Evolutionary conservation across 2,329 filamentous ascomycete species (phyloP).

Genomic region (Talaromyces sp.): DNA sequence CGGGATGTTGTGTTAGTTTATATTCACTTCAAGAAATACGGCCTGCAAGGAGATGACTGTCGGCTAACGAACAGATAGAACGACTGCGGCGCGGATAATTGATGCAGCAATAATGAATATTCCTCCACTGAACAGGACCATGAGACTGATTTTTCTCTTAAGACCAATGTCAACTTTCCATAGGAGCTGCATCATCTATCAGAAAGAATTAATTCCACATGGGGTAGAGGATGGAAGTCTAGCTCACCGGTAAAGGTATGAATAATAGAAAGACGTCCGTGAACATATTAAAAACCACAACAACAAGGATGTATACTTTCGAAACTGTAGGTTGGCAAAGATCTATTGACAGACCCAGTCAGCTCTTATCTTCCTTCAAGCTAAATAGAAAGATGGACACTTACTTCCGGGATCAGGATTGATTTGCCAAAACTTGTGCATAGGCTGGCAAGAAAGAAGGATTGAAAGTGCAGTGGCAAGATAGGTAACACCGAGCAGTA

Average conservation of each 20-base stretch:
- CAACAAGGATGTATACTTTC: conserved; percentile 45
- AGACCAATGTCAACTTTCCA: conserved; percentile 49
- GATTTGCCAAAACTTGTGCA: conserved; percentile 58
- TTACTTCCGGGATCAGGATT: conserved; percentile 55
- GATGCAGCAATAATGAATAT: conserved; percentile 53
- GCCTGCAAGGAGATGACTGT: too few relatives aligned
- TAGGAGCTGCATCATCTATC: conserved; percentile 40
- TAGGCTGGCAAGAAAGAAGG: conserved; percentile 52
- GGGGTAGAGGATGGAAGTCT: too few relatives aligned
- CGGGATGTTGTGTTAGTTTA: neutral
- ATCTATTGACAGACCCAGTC: conserved; percentile 28
- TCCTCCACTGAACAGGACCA: conserved; percentile 53
- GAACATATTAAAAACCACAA: conserved; percentile 49
- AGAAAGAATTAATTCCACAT: too few relatives aligned
- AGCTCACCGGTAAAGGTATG: conserved; percentile 53
- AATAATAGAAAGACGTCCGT: conserved; percentile 58
- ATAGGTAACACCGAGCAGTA: conserved; percentile 47
- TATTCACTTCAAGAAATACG: neutral
- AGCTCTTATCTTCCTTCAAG: neutral
- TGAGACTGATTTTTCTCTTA: conserved; percentile 49
- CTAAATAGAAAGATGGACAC: conserved; percentile 22
- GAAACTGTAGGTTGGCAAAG: conserved; percentile 48
- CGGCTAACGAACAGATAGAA: conserved; percentile 29
- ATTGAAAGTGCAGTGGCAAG: conserved; percentile 48
- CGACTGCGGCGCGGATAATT: conserved; percentile 50